A percentile compares a stretch with the other conserved stretches of the same genome.
These are phyloP conservation scores for Aspergillus sp. DNA, from an alignment of 2,329 filamentous ascomycete species.

Conservation along the genomic window DNA sequence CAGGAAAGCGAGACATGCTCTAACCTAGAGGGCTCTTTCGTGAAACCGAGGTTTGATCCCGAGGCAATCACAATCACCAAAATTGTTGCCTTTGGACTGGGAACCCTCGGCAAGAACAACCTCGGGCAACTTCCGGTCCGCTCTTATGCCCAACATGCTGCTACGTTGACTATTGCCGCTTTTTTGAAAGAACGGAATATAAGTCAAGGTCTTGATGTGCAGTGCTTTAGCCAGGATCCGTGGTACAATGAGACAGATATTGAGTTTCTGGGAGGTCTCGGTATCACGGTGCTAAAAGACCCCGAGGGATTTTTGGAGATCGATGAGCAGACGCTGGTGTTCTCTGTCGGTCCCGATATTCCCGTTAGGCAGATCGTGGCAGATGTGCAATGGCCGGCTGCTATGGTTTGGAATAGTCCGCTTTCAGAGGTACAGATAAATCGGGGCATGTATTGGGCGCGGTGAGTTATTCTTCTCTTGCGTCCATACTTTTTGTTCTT, in stretches of 20 bases:
- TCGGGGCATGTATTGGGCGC: constrained; percentile 21
- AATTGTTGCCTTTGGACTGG: constrained; percentile 29
- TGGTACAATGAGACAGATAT: constrained; percentile 25
- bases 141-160: constrained; percentile 26
- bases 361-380: constrained; percentile 43
- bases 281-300: constrained; percentile 28
- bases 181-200: constrained; percentile 13
- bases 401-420: constrained; percentile 32
- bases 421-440: constrained; percentile 6
- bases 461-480: constrained; percentile 14
- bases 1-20: constrained; percentile 20
- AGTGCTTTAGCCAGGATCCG: constrained; percentile 33
- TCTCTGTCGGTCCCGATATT: constrained; percentile 36
- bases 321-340: constrained; percentile 41
- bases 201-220: constrained; percentile 9
- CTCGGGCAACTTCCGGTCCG: constrained; percentile 13
- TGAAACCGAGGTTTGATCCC: not conserved
- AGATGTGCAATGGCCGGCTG: constrained; percentile 39
- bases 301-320: constrained; percentile 40
- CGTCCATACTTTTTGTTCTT: not conserved
- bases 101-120: constrained; percentile 14
- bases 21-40: constrained; percentile 16
- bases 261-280: constrained; percentile 19
- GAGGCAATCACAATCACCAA: constrained; percentile 18
- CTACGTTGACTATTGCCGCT: constrained; percentile 25